Evolutionary conservation across 2,329 filamentous ascomycete species (phyloP).

Genomic region (Diaporthe citri): DNA sequence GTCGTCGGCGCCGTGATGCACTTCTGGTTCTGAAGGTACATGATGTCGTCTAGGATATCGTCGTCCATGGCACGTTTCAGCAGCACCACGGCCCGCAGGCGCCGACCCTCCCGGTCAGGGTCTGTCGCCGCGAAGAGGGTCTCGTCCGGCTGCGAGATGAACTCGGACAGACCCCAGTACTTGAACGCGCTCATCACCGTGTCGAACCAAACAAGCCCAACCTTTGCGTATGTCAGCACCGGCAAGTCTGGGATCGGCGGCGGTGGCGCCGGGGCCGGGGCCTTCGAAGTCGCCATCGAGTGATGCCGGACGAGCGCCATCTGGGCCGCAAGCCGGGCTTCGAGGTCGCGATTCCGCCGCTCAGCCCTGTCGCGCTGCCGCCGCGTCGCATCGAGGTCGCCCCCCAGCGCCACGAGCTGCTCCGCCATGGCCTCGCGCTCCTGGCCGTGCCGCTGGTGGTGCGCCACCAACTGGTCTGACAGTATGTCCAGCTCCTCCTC

Average conservation of each 20-base stretch:
- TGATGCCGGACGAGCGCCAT: slow-evolving; percentile 1
- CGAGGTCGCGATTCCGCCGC: slow-evolving; percentile 8
- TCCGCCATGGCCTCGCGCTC: slow-evolving; percentile 5
- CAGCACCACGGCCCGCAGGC: slow-evolving; percentile 31
- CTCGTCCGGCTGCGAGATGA: slow-evolving; percentile 35
- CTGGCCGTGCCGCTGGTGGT: slow-evolving; percentile 4
- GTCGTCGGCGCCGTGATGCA: not conserved
- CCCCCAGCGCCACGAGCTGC: slow-evolving; percentile 11
- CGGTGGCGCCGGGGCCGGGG: not conserved
- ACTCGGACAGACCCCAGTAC: slow-evolving; percentile 37
- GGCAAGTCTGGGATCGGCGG: slow-evolving; percentile 33
- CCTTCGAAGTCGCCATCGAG: not conserved
- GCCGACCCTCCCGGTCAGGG: slow-evolving; percentile 9
- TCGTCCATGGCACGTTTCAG: slow-evolving; percentile 38
- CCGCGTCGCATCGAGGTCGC: slow-evolving; percentile 8
- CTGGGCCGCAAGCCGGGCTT: not conserved
- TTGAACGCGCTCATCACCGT: slow-evolving; percentile 34
- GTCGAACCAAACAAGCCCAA: slow-evolving; percentile 32
- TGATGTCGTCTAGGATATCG: slow-evolving; percentile 37
- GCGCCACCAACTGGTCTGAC: slow-evolving; percentile 16
- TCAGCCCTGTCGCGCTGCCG: slow-evolving; percentile 19
- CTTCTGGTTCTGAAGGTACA: slow-evolving; percentile 31
- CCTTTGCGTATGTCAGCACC: slow-evolving; percentile 32
- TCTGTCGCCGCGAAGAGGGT: slow-evolving; percentile 1
- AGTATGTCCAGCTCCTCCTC: slow-evolving; percentile 14